These are phyloP conservation scores for Abelmoschus esculentus DNA, from an alignment of 345 rosid species.

Conservation along the genomic window DNA sequence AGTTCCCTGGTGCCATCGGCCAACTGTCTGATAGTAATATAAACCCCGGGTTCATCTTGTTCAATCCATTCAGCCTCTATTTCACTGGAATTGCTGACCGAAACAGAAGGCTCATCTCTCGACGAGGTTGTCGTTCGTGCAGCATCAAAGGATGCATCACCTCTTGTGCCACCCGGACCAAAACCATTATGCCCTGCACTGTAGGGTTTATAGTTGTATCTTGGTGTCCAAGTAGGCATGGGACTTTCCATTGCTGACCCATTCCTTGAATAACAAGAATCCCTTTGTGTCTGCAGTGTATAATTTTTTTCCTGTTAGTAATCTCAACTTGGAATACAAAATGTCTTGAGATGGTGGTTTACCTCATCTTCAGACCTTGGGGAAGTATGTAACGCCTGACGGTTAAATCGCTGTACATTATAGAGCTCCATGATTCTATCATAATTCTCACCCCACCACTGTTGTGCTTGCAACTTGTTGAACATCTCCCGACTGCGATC, in stretches of 20 bases:
- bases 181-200: conserved; percentile 49
- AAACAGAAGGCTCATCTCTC: conserved; percentile 74
- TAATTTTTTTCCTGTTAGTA: not conserved
- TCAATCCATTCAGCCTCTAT: conserved; percentile 90
- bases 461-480: conserved; percentile 93
- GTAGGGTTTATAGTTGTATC: conserved; percentile 55
- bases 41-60: conserved; percentile 88
- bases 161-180: conserved; percentile 33
- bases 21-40: conserved; percentile 83
- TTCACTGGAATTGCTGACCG: conserved; percentile 85
- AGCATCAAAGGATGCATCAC: conserved; percentile 51
- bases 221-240: conserved; percentile 61
- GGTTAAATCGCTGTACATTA: conserved; percentile 90
- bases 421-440: conserved; percentile 94
- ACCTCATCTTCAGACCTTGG: conserved; percentile 89
- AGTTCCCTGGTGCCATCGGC: conserved; percentile 90
- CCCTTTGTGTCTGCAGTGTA: conserved; percentile 43
- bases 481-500: conserved; percentile 88
- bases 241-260: conserved; percentile 79
- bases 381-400: conserved; percentile 92
- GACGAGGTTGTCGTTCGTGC: conserved; percentile 80
- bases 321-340: not conserved
- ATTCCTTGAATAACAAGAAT: conserved; percentile 65
- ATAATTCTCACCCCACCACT: conserved; percentile 98
- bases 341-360: not conserved